Base-by-base conservation (phyloP, 2,329 filamentous ascomycete genomes). In the Cercospora sp. region DNA sequence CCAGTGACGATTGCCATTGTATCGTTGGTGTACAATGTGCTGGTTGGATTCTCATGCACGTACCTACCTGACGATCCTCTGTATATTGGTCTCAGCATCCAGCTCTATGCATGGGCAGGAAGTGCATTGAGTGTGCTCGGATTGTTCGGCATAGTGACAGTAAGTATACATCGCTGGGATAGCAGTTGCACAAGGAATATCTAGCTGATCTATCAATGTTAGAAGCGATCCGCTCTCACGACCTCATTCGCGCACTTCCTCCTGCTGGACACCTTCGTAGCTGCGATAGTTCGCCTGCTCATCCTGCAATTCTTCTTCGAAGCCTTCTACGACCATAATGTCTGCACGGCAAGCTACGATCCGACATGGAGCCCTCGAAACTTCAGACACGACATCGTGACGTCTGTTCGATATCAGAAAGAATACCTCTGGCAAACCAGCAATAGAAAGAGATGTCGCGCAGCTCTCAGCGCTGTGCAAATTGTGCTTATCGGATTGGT, bases 11-110 rank as follows among this genome's bases (percentile, higher is more conserved):
- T 75, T 55, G 71, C 73, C 20, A 65, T 69, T 10, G 60, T 73
- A 57, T 69, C 75, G 63, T 60, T 72, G 60, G 48, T 72, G 20
- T 76, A 74, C 63, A 73, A 76, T 42, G 60, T 71, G 26, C 53
- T 74, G 30, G 69, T 74, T 45, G 75, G 72, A 45, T 60, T 71
- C 20, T 63, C 74, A 20, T 73, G 73, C 70, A 66, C 67, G 20
- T 72, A 75, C 55, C 63, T 76, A 3, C 74, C 75, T 20, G 68
- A 73, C 63, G 75, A 76, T 57, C 74, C 75, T 1, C 67, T 76
- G 20, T 74, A 71, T 62, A 68, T 76, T 40, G 72, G 72, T 10
- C 63, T 72, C 42, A 70, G 70, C 63, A 69, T 75, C 16, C 69
- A 69, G 16, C 61, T 71, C 12, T 76, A 76, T 63, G 73, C 73